These are phyloP conservation scores for Piromyces finnis DNA, from an alignment of 192 early-diverging fungal genomes.

Conservation along the genomic window DNA sequence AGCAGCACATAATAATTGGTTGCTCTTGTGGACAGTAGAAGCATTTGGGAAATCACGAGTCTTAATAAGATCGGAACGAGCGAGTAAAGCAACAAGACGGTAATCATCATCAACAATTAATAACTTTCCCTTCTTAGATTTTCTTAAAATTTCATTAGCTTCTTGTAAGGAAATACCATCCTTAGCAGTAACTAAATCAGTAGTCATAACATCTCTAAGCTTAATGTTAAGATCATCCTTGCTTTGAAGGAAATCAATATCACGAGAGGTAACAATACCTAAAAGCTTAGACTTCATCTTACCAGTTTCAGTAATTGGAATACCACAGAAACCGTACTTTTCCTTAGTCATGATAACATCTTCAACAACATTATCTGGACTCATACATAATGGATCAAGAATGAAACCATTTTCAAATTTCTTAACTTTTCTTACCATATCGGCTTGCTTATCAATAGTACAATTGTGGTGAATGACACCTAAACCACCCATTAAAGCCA, in stretches of 20 bases:
- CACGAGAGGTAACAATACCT: slow-evolving; percentile 91
- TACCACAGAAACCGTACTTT: slow-evolving; percentile 79
- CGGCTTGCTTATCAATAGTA: slow-evolving; percentile 81
- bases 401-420: slow-evolving; percentile 99
- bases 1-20: slow-evolving; percentile 86
- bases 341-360: slow-evolving; percentile 79
- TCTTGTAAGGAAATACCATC: slow-evolving; percentile 76
- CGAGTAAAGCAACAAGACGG: slow-evolving; percentile 72
- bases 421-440: slow-evolving; percentile 96
- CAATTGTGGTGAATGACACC: slow-evolving; percentile 99
- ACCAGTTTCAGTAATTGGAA: slow-evolving; percentile 86
- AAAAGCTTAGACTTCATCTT: slow-evolving; percentile 74
- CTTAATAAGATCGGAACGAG: slow-evolving; percentile 92
- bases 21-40: slow-evolving; percentile 55
- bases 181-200: slow-evolving; percentile 64
- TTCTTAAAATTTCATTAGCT: slow-evolving; percentile 72
- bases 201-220: slow-evolving; percentile 76
- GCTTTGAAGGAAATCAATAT: slow-evolving; percentile 73
- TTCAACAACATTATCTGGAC: slow-evolving; percentile 60
- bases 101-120: slow-evolving; percentile 75
- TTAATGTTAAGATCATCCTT: slow-evolving; percentile 29
- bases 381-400: slow-evolving; percentile 75
- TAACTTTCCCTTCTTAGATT: slow-evolving; percentile 91
- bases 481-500: slow-evolving; percentile 86
- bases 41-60: slow-evolving; percentile 90